Base-by-base conservation (phyloP, 768 basidiomycete species). In the Galerina sulciceps region DNA sequence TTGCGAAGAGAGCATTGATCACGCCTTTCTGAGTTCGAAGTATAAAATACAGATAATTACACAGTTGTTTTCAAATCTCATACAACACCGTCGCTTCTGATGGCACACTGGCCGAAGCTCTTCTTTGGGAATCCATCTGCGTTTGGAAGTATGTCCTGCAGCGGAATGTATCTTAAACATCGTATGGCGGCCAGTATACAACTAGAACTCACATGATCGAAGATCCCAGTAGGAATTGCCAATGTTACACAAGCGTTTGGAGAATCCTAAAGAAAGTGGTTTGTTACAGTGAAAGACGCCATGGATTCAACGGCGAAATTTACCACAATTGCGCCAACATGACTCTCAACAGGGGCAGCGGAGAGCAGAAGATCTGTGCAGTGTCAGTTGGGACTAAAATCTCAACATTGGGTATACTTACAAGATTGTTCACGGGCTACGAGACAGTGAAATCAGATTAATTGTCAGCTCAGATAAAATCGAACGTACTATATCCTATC, bases 191-290 rank as follows among this genome's bases (percentile, higher is more conserved):
- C 35, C 31, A 20, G 20, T 43, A 17, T 38, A 13, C 17, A 43
- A 38, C 53, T 35, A 17, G 36, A 48, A 65, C 84, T 60, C 48
- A 88, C 88, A 65, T 85, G 79, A 41, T 90, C 86, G 65, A 93
- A 93, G 58, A 93, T 93, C 2, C 84, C 89, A n/a, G 87, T 79
- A 4, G 90, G 90, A 3, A 93, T 77, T 0, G 81, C 89, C 18
- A 93, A 73, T 0, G 89, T 90, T 5, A 91, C 88, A 63, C 89
- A 90, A 1, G 90, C 89, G 63, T 91, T 91, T 1, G 90, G 89
- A 4, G 87, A 88, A 69, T 90, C 88, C 86, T 87, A 34, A 11
- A 34, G 10, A 23, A 10, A 9, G 10, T 10, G 13, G n/a, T 35
- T 20, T 23, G 6, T 31, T 34, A 10, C 40, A n/a, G 34, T 6